Evolutionary conservation across 805 yeast species (phyloP), one percentile per base, ranked within the genome.

Genomic region (Candida adriatica): DNA sequence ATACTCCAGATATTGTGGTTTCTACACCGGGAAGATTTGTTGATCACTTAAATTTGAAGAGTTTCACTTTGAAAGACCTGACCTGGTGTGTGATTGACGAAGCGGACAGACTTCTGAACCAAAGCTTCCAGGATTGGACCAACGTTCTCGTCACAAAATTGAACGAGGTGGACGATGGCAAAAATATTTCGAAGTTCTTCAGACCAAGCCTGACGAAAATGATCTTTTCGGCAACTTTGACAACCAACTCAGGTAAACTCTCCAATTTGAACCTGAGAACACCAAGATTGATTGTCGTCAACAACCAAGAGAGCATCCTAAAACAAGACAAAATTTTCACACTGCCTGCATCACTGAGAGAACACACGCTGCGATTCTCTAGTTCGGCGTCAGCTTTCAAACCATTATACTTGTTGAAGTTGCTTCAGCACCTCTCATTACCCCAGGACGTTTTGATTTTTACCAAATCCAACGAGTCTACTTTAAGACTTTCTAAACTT

Each of bases 111-210:
- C 58, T 83, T 36, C 62, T 92, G 42, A 86, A 85, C 49, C 96
- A 92, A 55, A 74, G 83, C 10, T 92, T 86, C 57, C 96, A 92
- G 58, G 86, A 87, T 53, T 92, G 99, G 99, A 83, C 59, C 64
- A 68, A 51, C 45, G 66, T 62, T 27, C 64, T 79, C 19, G 62
- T 76, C 7, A 24, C 39, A 16, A 48, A 37, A 29, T 26, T 46
- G 38, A 46, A 55, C 16, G 57, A 55, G 28, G 38, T 33, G 4
- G 35, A 33, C 27, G 34, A 39, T 16, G 62, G 30, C 58, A 68
- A 33, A 54, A 55, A 39, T 34, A 41, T 37, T 20, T 42, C 45
- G 48, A 58, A 25, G 21, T 31, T 27, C 3, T 48, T 24, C 24
- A 42, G 42, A 22, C 44, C 36, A 23, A 50, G 50, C 56, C 76